Percentiles rank a stretch among this genome's conserved stretches.
Conservation (phyloP, 495 filamentous ascomycete species). For the Penicillium subrubescens region DNA sequence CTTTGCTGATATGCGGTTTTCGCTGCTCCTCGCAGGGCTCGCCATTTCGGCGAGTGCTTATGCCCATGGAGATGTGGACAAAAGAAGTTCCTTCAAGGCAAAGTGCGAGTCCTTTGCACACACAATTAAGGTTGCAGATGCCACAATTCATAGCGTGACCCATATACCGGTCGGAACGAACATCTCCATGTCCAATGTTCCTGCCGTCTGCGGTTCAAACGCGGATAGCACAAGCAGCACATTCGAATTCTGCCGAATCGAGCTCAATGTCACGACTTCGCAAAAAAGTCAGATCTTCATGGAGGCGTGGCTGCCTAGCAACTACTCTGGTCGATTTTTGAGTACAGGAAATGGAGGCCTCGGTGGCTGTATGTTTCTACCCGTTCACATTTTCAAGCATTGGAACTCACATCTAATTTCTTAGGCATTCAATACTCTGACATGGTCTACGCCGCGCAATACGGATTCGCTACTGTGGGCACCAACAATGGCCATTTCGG, state of each 20-base stretch:
- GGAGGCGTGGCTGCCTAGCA: constrained; percentile 54
- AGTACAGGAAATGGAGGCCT: constrained; percentile 52
- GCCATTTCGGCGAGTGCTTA: neutral
- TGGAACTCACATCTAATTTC: neutral
- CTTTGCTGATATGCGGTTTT: neutral
- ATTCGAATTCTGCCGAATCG: constrained; percentile 43
- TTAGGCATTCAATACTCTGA: constrained; percentile 51
- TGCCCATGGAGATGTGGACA: neutral
- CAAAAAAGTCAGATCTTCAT: constrained; percentile 43
- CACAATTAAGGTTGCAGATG: neutral
- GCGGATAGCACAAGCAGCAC: neutral
- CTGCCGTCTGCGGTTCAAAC: neutral
- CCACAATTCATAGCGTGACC: neutral
- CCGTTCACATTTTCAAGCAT: neutral
- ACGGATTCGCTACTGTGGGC: constrained; percentile 59
- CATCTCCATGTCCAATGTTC: constrained; percentile 1
- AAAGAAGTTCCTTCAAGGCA: neutral
- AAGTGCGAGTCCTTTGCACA: constrained; percentile 1
- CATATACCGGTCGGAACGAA: neutral
- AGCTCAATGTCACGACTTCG: constrained; percentile 49
- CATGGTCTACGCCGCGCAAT: constrained; percentile 41
- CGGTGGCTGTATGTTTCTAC: constrained; percentile 41
- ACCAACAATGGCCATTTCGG: constrained; percentile 54
- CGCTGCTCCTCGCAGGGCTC: neutral
- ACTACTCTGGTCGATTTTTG: constrained; percentile 45